Conservation (phyloP, 306 rosid genomes). For the Glycyrrhiza uralensis region DNA sequence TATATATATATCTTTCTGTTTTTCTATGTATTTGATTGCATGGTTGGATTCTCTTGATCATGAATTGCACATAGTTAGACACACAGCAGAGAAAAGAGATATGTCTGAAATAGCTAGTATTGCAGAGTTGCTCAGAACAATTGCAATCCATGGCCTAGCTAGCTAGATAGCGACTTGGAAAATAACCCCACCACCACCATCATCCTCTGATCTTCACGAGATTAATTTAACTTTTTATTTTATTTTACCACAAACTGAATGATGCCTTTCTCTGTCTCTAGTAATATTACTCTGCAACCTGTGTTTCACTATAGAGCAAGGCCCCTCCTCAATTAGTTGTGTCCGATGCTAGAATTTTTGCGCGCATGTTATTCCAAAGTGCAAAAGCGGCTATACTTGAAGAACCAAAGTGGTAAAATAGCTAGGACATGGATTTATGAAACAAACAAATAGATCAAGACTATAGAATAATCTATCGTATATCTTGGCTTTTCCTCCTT, state of each 20-base stretch:
- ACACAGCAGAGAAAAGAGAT: constrained; percentile 23
- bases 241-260: constrained; percentile 29
- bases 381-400: constrained; percentile 16
- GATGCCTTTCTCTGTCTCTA: constrained; percentile 41
- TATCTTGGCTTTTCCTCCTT: constrained; percentile 21
- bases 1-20: constrained; percentile 41
- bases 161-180: constrained; percentile 69
- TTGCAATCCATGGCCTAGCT: constrained; percentile 65
- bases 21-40: constrained; percentile 40
- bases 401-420: neutral
- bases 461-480: constrained; percentile 28
- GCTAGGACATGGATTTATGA: constrained; percentile 14
- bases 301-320: constrained; percentile 19
- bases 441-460: constrained; percentile 23
- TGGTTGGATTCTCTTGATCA: constrained; percentile 33
- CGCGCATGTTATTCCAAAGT: no score
- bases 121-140: constrained; percentile 66
- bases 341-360: no score
- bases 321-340: no score
- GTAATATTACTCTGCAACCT: constrained; percentile 29
- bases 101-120: constrained; percentile 31
- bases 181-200: constrained; percentile 43
- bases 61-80: constrained; percentile 19
- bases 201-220: constrained; percentile 51
- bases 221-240: neutral